A percentile compares a stretch with the other conserved stretches of the same genome.
Evolutionary conservation across 805 yeast species (phyloP).

Genomic region (Millerozyma miso): DNA sequence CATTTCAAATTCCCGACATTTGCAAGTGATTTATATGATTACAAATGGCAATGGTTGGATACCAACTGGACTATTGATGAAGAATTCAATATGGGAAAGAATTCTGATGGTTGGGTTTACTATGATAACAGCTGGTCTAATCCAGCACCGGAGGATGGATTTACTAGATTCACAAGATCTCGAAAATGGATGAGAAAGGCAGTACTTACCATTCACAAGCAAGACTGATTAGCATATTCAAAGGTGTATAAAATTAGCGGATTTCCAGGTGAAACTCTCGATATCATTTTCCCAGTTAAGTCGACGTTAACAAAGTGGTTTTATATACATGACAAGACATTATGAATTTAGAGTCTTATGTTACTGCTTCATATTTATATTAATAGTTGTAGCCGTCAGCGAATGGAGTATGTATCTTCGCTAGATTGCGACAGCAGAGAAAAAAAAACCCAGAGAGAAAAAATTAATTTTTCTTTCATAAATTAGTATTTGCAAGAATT

Average conservation of each 20-base stretch:
- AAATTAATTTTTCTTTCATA: no score
- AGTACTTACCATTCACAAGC: slow-evolving; percentile 22
- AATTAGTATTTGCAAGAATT: no score
- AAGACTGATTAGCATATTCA: slow-evolving; percentile 1
- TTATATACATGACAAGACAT: no score
- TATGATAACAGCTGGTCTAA: slow-evolving; percentile 49
- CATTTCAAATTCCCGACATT: slow-evolving; percentile 45
- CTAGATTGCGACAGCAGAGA: slow-evolving; percentile 1
- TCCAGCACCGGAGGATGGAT: slow-evolving; percentile 39
- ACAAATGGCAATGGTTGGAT: slow-evolving; percentile 59
- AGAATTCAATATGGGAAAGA: slow-evolving; percentile 32
- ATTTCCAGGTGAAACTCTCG: no score
- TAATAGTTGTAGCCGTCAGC: no score
- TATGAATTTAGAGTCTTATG: no score
- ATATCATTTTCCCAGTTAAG: no score
- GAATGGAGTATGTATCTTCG: background rate
- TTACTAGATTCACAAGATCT: slow-evolving; percentile 48
- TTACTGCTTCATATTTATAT: no score
- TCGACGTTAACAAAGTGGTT: no score
- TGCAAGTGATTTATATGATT: slow-evolving; percentile 31
- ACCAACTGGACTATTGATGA: slow-evolving; percentile 46
- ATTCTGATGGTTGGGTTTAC: slow-evolving; percentile 51
- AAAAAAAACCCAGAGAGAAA: no score
- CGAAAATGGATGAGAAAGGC: slow-evolving; percentile 52
- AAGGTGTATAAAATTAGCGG: no score